Evolutionary conservation across 78 protist genomes (phyloP).

Genomic region (Guillardia theta): DNA sequence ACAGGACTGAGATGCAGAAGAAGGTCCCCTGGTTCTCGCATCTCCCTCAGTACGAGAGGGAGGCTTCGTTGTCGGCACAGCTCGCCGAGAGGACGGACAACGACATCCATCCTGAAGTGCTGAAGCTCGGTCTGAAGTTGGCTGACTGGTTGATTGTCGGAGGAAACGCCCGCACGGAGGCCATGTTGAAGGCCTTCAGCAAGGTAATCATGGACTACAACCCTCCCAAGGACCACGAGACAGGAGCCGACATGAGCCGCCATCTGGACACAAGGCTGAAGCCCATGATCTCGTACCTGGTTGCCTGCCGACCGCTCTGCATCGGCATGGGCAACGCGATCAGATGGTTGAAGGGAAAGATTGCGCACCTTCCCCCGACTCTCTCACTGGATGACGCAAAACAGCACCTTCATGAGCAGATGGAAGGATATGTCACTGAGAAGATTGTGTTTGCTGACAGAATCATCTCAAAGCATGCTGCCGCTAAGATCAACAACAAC

Average conservation of each 20-base stretch:
- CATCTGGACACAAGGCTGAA: slow-evolving; percentile 62
- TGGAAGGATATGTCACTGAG: slow-evolving; percentile 59
- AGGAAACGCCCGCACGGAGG: slow-evolving; percentile 77
- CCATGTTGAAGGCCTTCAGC: slow-evolving; percentile 76
- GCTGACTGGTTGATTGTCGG: slow-evolving; percentile 73
- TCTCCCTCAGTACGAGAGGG: slow-evolving; percentile 76
- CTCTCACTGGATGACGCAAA: slow-evolving; percentile 49
- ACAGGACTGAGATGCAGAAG: slow-evolving; percentile 38
- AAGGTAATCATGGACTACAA: slow-evolving; percentile 10
- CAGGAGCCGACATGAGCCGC: background rate
- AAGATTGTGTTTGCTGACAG: slow-evolving; percentile 16
- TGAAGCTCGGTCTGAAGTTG: slow-evolving; percentile 70
- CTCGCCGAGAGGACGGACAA: background rate
- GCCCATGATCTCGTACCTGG: slow-evolving; percentile 73
- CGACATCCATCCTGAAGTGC: slow-evolving; percentile 78
- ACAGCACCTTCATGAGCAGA: slow-evolving; percentile 45
- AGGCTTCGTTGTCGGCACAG: slow-evolving; percentile 21
- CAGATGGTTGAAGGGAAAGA: background rate
- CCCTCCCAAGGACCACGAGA: background rate
- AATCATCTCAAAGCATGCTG: background rate
- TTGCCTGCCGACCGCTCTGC: slow-evolving; percentile 70
- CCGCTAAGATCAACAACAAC: background rate
- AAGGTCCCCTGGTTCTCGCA: slow-evolving; percentile 76
- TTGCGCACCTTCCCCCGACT: background rate
- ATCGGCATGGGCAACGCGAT: slow-evolving; percentile 78